phyloP scores from a whole-genome alignment of 2,329 filamentous ascomycete species.

The Aspergillus neoniger region DNA sequence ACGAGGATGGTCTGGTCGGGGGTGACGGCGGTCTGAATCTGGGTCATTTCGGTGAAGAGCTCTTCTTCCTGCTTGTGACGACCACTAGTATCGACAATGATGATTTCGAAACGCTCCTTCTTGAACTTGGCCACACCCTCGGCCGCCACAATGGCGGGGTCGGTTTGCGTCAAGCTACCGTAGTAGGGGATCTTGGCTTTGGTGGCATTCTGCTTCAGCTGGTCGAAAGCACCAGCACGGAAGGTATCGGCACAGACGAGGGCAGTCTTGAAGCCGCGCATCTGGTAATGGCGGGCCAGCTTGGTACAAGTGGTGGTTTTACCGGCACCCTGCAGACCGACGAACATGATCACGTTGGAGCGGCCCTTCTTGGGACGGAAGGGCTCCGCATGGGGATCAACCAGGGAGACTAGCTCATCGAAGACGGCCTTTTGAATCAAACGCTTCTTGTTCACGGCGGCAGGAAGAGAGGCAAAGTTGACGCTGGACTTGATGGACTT shows the following conservation, averaged over 20 bases:
- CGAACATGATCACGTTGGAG: slow-evolving; percentile 98
- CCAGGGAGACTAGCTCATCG: slow-evolving; percentile 91
- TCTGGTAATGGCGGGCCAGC: slow-evolving; percentile 90
- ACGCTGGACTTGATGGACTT: slow-evolving; percentile 89
- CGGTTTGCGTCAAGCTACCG: slow-evolving; percentile 92
- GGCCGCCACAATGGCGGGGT: slow-evolving; percentile 88
- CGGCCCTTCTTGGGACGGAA: slow-evolving; percentile 98
- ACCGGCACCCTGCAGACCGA: slow-evolving; percentile 93
- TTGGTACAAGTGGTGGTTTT: slow-evolving; percentile 99
- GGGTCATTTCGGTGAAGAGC: slow-evolving; percentile 95
- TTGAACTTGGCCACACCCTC: slow-evolving; percentile 99
- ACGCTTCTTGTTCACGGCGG: slow-evolving; percentile 96
- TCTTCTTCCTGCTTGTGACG: slow-evolving; percentile 93
- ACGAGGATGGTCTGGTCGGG: slow-evolving; percentile 99
- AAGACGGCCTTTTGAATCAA: slow-evolving; percentile 97
- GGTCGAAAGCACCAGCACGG: slow-evolving; percentile 96
- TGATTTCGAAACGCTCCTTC: slow-evolving; percentile 96
- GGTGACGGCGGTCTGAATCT: slow-evolving; percentile 86
- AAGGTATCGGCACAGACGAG: slow-evolving; percentile 98
- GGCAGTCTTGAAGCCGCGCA: slow-evolving; percentile 86
- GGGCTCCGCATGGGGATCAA: slow-evolving; percentile 90
- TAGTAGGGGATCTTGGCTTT: slow-evolving; percentile 99
- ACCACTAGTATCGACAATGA: slow-evolving; percentile 97
- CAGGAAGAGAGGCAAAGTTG: slow-evolving; percentile 90
- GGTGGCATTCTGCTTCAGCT: slow-evolving; percentile 97